A percentile compares a stretch with the other conserved stretches of the same genome.
These are phyloP conservation scores for Ramichloridium luteum DNA, from an alignment of 2,329 filamentous ascomycete genomes.

Conservation along the genomic window DNA sequence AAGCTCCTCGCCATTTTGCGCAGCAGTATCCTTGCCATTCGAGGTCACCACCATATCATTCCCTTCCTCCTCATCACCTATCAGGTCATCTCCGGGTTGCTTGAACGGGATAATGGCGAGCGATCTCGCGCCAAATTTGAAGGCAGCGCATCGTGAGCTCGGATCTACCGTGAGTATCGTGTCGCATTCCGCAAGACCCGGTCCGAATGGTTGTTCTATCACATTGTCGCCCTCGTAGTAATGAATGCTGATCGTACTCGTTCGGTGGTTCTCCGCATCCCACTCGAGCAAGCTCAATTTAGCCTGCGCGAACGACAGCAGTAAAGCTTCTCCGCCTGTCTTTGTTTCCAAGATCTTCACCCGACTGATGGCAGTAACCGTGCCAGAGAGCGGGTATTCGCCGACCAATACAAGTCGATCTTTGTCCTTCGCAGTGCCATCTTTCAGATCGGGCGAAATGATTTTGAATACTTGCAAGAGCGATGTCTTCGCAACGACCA, in stretches of 20 bases:
- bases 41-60: slow-evolving; percentile 58
- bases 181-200: slow-evolving; percentile 59
- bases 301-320: slow-evolving; percentile 78
- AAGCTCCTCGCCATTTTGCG: slow-evolving; percentile 22
- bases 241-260: slow-evolving; percentile 87
- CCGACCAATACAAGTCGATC: slow-evolving; percentile 59
- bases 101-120: slow-evolving; percentile 90
- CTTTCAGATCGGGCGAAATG: slow-evolving; percentile 2
- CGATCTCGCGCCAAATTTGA: slow-evolving; percentile 82
- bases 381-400: slow-evolving; percentile 74
- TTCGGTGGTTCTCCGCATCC: slow-evolving; percentile 66
- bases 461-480: slow-evolving; percentile 76
- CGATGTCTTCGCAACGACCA: slow-evolving; percentile 85
- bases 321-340: slow-evolving; percentile 69
- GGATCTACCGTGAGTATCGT: slow-evolving; percentile 83
- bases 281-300: slow-evolving; percentile 90
- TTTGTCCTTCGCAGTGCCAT: slow-evolving; percentile 35
- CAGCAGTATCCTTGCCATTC: slow-evolving; percentile 17
- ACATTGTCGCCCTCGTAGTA: slow-evolving; percentile 91
- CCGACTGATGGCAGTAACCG: slow-evolving; percentile 68
- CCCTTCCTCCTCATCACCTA: slow-evolving; percentile 52
- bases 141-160: slow-evolving; percentile 79
- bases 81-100: slow-evolving; percentile 69
- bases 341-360: slow-evolving; percentile 61
- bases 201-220: slow-evolving; percentile 53